Conservation (phyloP, 2,329 filamentous ascomycete genomes). For the Chalaropsis thielavioides region DNA sequence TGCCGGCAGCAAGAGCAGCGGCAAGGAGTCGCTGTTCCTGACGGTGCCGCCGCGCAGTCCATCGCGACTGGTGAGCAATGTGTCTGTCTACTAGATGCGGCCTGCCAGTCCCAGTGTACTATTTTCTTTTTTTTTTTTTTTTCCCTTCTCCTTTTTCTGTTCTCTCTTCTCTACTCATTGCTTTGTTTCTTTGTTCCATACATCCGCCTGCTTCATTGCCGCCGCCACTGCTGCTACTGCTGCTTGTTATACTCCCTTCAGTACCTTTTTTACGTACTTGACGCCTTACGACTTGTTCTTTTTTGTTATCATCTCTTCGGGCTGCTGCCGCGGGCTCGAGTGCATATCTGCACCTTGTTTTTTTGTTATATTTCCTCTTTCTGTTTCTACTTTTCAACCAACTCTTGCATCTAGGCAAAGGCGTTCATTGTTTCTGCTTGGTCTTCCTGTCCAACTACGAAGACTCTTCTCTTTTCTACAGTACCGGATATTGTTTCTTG, state of each 20-base stretch:
- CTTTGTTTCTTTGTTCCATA: conserved; percentile 1
- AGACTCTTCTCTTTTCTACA: not conserved
- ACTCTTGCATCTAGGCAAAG: not conserved
- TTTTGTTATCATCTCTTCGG: conserved; percentile 2
- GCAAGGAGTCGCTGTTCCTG: conserved; percentile 13
- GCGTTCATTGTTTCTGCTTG: not conserved
- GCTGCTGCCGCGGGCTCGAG: not conserved
- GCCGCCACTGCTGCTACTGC: not conserved
- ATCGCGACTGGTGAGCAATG: conserved; percentile 30
- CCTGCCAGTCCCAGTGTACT: no score
- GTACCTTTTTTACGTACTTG: not conserved
- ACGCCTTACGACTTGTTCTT: conserved; percentile 1
- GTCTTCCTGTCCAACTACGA: not conserved
- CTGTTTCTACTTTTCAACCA: not conserved
- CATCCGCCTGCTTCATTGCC: not conserved
- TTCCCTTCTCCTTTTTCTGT: not conserved
- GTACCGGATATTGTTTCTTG: not conserved
- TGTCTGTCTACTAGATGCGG: not conserved
- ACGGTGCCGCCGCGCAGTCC: conserved; percentile 35
- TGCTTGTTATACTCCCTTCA: conserved; percentile 5
- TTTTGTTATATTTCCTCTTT: conserved; percentile 5
- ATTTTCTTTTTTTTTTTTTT: not conserved
- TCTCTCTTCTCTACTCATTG: conserved; percentile 4
- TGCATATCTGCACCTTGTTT: not conserved
- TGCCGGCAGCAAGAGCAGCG: not conserved